A percentile compares a stretch with the other conserved stretches of the same genome.
phyloP scores from a whole-genome alignment of 2,329 filamentous ascomycete genomes.

The Thielaviopsis musarum region DNA sequence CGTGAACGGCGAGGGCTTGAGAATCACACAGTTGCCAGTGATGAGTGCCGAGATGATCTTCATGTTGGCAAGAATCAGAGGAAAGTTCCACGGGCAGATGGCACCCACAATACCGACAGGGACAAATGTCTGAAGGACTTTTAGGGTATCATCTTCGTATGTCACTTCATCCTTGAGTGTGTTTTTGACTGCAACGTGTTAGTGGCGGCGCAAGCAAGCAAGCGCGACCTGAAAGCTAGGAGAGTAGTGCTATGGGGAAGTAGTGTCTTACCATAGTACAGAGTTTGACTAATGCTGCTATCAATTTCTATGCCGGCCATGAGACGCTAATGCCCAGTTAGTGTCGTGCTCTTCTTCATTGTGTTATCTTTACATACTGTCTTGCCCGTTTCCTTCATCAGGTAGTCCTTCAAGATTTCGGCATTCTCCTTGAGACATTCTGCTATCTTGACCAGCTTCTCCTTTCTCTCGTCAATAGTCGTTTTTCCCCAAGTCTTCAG shows the following conservation, averaged over 20 bases:
- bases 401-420: conserved; percentile 3
- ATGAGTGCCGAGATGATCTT: conserved; percentile 41
- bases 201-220: neutral
- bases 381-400: conserved; percentile 15
- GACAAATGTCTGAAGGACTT: conserved; percentile 20
- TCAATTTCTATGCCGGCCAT: conserved; percentile 3
- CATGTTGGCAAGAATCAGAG: conserved; percentile 31
- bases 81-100: conserved; percentile 41
- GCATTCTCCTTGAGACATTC: conserved; percentile 24
- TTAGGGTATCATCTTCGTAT: conserved; percentile 16
- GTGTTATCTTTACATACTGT: conserved; percentile 7
- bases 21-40: conserved; percentile 37
- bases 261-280: conserved; percentile 4
- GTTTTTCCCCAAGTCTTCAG: conserved; percentile 18
- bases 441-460: conserved; percentile 17
- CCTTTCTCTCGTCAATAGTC: conserved; percentile 17
- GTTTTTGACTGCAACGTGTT: neutral
- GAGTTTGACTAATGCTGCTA: neutral
- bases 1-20: conserved; percentile 42
- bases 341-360: neutral
- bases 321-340: conserved; percentile 1
- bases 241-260: neutral
- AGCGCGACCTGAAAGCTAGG: no score
- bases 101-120: conserved; percentile 27
- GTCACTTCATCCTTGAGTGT: conserved; percentile 12